phyloP scores from a whole-genome alignment of 768 basidiomycete genomes.

The Postia placenta region DNA sequence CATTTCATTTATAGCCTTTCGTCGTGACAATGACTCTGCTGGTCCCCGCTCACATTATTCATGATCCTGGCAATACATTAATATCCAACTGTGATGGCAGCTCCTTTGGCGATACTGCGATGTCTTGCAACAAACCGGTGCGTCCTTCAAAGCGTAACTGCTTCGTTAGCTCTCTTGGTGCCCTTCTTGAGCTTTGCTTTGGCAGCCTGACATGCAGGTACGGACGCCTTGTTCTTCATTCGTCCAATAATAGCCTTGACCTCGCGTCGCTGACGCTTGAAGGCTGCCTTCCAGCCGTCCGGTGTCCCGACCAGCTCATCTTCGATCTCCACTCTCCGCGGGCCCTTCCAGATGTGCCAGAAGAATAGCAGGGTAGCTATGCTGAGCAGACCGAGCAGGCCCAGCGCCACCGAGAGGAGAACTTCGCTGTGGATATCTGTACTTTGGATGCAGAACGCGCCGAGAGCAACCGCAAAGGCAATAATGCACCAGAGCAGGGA shows the following conservation, averaged over 20 bases:
- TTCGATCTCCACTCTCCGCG: constrained; percentile 5
- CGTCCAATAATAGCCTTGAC: background rate
- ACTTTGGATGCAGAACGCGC: constrained; percentile 15
- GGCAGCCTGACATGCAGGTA: too few species aligned
- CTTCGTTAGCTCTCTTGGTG: too few species aligned
- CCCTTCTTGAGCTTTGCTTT: too few species aligned
- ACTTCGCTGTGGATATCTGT: constrained; percentile 5
- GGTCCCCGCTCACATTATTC: too few species aligned
- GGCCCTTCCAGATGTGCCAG: constrained; percentile 21
- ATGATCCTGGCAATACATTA: too few species aligned
- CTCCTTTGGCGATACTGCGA: too few species aligned
- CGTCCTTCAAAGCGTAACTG: too few species aligned
- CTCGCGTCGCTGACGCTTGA: background rate
- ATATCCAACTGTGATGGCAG: too few species aligned
- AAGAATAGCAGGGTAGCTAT: constrained; percentile 17
- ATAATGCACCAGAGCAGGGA: constrained; percentile 21
- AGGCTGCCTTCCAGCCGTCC: constrained; percentile 4
- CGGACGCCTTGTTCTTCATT: too few species aligned
- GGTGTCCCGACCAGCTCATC: background rate
- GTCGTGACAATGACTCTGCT: too few species aligned
- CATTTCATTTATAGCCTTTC: too few species aligned
- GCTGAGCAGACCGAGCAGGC: constrained; percentile 7
- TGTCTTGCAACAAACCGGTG: too few species aligned
- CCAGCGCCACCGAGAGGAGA: constrained; percentile 11
- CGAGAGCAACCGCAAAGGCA: constrained; percentile 17